Evolutionary conservation across 2,329 filamentous ascomycete species (phyloP).

Genomic region (Trichoderma brevicompactum): DNA sequence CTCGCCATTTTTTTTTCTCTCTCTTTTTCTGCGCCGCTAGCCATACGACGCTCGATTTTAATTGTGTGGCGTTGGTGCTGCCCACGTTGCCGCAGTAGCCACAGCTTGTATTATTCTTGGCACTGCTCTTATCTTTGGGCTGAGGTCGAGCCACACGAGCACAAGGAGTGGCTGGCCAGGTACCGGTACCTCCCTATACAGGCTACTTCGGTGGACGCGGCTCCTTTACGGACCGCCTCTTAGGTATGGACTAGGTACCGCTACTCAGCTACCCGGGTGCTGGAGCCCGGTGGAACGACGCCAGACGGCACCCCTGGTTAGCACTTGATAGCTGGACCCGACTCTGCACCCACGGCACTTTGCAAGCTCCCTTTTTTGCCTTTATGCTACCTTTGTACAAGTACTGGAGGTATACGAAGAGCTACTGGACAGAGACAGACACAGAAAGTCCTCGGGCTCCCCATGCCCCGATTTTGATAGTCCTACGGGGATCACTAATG

Average conservation of each 20-base stretch:
- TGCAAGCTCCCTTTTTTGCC: constrained; percentile 1
- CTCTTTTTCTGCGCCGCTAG: not conserved
- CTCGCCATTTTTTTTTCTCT: constrained; percentile 3
- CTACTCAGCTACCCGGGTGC: constrained; percentile 9
- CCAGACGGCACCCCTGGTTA: constrained; percentile 20
- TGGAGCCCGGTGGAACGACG: constrained; percentile 20
- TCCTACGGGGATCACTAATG: not conserved
- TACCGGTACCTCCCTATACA: constrained; percentile 5
- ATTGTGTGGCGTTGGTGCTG: constrained; percentile 18
- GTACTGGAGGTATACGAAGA: not conserved
- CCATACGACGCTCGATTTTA: not conserved
- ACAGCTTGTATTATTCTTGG: constrained; percentile 4
- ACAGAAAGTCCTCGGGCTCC: not conserved
- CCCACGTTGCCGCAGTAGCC: constrained; percentile 11
- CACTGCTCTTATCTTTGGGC: not conserved
- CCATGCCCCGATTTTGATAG: not conserved
- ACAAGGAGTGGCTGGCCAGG: constrained; percentile 1
- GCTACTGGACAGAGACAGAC: not conserved
- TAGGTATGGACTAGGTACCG: constrained; percentile 4
- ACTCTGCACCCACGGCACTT: not conserved
- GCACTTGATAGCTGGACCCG: constrained; percentile 10
- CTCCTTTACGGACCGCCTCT: not conserved
- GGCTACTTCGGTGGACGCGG: not conserved
- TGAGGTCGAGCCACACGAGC: constrained; percentile 9
- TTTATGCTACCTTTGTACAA: not conserved